A percentile compares a stretch with the other conserved stretches of the same genome.
phyloP scores from a whole-genome alignment of 441 rosid species.

The Croton laevigatus region DNA sequence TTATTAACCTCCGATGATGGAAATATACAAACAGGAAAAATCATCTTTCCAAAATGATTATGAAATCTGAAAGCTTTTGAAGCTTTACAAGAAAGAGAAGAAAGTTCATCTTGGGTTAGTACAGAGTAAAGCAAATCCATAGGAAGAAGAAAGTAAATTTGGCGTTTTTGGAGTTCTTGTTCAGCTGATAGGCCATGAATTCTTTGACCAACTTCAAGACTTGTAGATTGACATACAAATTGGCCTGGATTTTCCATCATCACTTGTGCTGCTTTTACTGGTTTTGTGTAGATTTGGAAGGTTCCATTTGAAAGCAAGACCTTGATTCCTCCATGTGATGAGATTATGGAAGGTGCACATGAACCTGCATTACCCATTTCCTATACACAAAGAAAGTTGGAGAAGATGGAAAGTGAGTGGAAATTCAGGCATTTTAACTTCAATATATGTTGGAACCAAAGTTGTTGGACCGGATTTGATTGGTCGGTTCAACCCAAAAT shows the following conservation, averaged over 20 bases:
- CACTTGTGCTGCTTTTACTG: slow-evolving; percentile 38
- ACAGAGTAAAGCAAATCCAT: slow-evolving; percentile 54
- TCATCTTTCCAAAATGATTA: slow-evolving; percentile 40
- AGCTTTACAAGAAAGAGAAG: slow-evolving; percentile 30
- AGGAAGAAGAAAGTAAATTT: slow-evolving; percentile 49
- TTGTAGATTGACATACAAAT: slow-evolving; percentile 40
- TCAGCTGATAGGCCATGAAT: slow-evolving; percentile 40
- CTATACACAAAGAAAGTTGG: not conserved
- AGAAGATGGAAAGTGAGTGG: slow-evolving; percentile 5
- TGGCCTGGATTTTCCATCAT: slow-evolving; percentile 46
- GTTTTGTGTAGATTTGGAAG: slow-evolving; percentile 34
- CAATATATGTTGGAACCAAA: not conserved
- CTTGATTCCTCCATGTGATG: slow-evolving; percentile 26
- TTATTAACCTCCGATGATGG: slow-evolving; percentile 31
- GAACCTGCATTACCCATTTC: slow-evolving; percentile 49
- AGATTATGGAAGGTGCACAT: slow-evolving; percentile 41
- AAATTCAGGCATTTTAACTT: slow-evolving; percentile 15
- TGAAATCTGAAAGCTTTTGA: slow-evolving; percentile 32
- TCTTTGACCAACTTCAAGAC: slow-evolving; percentile 38
- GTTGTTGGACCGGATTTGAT: too few relatives aligned
- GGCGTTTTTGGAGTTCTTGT: slow-evolving; percentile 36
- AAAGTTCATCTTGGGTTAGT: slow-evolving; percentile 44
- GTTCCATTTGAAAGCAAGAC: slow-evolving; percentile 35
- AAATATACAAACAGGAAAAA: slow-evolving; percentile 50
- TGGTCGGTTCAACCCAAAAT: too few relatives aligned